These are phyloP conservation scores for Puccinia novopanici DNA, from an alignment of 1,284 basidiomycete genomes.

Conservation along the genomic window DNA sequence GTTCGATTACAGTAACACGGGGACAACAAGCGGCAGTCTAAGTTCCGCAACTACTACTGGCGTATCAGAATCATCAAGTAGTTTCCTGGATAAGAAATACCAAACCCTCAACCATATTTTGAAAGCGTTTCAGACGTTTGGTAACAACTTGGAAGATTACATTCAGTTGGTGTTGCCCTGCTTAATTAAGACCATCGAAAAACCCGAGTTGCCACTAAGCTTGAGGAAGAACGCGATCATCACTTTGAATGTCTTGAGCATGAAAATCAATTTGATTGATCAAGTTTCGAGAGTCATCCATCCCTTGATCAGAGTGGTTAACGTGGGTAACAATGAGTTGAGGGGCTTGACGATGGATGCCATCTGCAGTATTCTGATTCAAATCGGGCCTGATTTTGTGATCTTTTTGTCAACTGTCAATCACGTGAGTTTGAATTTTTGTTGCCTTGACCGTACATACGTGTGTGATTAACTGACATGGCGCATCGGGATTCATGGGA, in stretches of 20 bases:
- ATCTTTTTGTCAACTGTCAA: slow-evolving; percentile 96
- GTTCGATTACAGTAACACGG: slow-evolving; percentile 66
- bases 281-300: slow-evolving; percentile 97
- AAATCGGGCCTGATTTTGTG: slow-evolving; percentile 93
- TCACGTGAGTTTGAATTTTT: slow-evolving; percentile 68
- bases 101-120: slow-evolving; percentile 81
- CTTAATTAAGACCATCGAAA: slow-evolving; percentile 88
- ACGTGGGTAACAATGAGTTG: slow-evolving; percentile 75
- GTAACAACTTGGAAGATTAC: slow-evolving; percentile 95
- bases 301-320: slow-evolving; percentile 85
- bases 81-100: slow-evolving; percentile 63
- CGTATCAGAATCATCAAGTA: slow-evolving; percentile 62
- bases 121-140: slow-evolving; percentile 88
- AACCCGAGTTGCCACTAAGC: slow-evolving; percentile 71
- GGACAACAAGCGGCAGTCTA: slow-evolving; percentile 16
- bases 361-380: slow-evolving; percentile 84
- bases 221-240: slow-evolving; percentile 86
- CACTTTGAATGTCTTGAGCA: slow-evolving; percentile 85
- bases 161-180: slow-evolving; percentile 94
- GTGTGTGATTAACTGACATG: not conserved
- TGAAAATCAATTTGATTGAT: slow-evolving; percentile 97
- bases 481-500: not conserved
- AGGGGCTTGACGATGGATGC: slow-evolving; percentile 88
- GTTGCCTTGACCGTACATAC: not conserved
- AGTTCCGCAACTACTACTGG: slow-evolving; percentile 65